Base-by-base conservation (phyloP, 805 yeast genomes). In the Kregervanrija delftensis region DNA sequence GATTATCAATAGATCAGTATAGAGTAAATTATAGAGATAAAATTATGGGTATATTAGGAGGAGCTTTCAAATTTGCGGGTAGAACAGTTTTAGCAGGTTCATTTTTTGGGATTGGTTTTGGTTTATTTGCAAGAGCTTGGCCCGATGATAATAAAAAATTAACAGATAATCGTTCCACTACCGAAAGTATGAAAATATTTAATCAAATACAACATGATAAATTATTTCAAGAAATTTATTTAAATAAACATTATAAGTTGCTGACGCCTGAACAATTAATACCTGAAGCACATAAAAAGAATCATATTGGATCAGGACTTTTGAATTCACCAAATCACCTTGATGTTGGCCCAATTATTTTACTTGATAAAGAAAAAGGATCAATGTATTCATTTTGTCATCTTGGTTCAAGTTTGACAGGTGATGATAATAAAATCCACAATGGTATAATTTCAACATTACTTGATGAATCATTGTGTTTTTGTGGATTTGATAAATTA, bases 381-480 rank as follows among this genome's bases (percentile, higher is more conserved):
- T 79, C 80, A 49, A 52, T 86, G 44, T 71, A 74, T 8, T 79
- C 82, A 1, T 81, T 86, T 55, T 79, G 79, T 53, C 89, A 86
- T 55, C 59, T 90, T 34, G 96, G 96, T 2, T 59, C 67, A 5
- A 70, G 73, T 33, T 59, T 89, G 34, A 69, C 79, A 6, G 86
- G 90, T 41, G 77, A 75, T 40, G 84, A 81, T 40, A 86, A 86
- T 0, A 77, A 79, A 42, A 76, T 91, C 14, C 96, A 88, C 59
- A 83, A 85, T 54, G 96, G 97, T 3, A 71, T 90, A 3, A 64
- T 86, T 5, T 74, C 95, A 2, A 81, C 95, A 2, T 61, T 91
- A 11, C 49, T 91, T 43, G 98, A 91, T 63, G 97, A 90, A 59
- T 83, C 84, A 0, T 66, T 91, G 30, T 87, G 96, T 56, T 72